A percentile compares a stretch with the other conserved stretches of the same genome.
Conservation (phyloP, 306 rosid genomes). For the Corylus avellana region DNA sequence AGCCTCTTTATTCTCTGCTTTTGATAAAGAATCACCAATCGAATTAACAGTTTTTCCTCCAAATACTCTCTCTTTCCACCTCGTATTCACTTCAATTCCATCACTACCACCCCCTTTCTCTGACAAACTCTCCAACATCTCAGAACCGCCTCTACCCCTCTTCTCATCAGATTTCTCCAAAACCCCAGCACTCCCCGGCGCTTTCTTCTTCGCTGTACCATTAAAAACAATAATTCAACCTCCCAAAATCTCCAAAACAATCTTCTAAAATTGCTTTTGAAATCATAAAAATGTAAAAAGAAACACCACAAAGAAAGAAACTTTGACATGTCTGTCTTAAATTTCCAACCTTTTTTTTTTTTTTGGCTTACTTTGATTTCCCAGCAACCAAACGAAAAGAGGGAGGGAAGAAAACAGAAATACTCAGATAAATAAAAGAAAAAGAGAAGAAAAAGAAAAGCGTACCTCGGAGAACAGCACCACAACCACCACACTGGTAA, state of each 20-base stretch:
- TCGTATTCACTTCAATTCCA: constrained; percentile 27
- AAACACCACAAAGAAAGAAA: neutral
- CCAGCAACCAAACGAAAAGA: constrained; percentile 13
- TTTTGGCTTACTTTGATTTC: neutral
- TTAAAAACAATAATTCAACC: constrained; percentile 6
- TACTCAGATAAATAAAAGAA: neutral
- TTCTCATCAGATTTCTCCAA: constrained; percentile 23
- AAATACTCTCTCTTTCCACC: constrained; percentile 28
- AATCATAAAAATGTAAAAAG: neutral
- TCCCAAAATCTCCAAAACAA: constrained; percentile 21
- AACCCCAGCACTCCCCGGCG: constrained; percentile 5
- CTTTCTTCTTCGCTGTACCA: constrained; percentile 40
- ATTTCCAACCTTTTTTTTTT: neutral
- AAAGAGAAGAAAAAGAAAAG: neutral
- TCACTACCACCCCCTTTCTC: constrained; percentile 27
- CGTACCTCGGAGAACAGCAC: constrained; percentile 39
- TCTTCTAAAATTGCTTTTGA: constrained; percentile 9
- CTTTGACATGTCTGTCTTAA: neutral
- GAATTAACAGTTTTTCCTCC: constrained; percentile 26
- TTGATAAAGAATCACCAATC: constrained; percentile 22
- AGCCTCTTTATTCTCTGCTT: constrained; percentile 29
- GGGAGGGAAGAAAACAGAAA: neutral
- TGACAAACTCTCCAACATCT: constrained; percentile 32
- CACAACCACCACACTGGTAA: constrained; percentile 45
- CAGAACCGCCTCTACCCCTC: constrained; percentile 17